These are phyloP conservation scores for Phytophthora tubulina DNA, from an alignment of 352 stramenopile genomes.

Conservation along the genomic window DNA sequence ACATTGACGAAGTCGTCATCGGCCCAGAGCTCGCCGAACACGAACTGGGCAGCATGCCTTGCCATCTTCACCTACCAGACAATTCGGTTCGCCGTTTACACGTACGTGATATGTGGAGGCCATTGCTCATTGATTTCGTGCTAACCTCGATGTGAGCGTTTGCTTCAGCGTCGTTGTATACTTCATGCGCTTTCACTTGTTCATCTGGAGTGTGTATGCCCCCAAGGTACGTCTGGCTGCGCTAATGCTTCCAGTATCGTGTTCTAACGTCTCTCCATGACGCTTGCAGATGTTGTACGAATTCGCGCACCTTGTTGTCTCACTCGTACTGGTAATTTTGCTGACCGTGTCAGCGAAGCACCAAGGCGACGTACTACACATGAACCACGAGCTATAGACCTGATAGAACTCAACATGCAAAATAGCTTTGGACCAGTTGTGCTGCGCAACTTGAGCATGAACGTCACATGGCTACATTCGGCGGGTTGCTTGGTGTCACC, in stretches of 20 bases:
- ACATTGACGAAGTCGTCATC: not conserved
- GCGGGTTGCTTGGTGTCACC: too few species aligned
- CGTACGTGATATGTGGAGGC: conserved; percentile 43
- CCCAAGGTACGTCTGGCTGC: conserved; percentile 71
- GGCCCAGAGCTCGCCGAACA: not conserved
- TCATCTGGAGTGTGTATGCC: conserved; percentile 93
- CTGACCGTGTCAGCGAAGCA: conserved; percentile 15
- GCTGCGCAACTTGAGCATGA: too few species aligned
- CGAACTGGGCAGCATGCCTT: conserved; percentile 30
- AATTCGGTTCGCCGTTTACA: conserved; percentile 72
- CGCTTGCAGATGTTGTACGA: conserved; percentile 79
- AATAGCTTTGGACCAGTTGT: not conserved
- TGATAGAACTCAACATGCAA: not conserved
- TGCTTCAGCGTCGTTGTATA: conserved; percentile 77
- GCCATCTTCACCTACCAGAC: conserved; percentile 65
- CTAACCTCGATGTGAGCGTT: conserved; percentile 12
- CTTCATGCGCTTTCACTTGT: conserved; percentile 91
- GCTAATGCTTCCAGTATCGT: not conserved
- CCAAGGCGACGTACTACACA: not conserved
- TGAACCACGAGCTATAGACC: conserved; percentile 13
- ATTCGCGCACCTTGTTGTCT: conserved; percentile 58
- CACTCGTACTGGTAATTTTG: conserved; percentile 39
- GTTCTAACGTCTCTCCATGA: conserved; percentile 13
- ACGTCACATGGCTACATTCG: conserved; percentile 30
- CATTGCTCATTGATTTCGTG: not conserved